Evolutionary conservation across 495 filamentous ascomycete species (phyloP).

Genomic region (Penicillium lagena): DNA sequence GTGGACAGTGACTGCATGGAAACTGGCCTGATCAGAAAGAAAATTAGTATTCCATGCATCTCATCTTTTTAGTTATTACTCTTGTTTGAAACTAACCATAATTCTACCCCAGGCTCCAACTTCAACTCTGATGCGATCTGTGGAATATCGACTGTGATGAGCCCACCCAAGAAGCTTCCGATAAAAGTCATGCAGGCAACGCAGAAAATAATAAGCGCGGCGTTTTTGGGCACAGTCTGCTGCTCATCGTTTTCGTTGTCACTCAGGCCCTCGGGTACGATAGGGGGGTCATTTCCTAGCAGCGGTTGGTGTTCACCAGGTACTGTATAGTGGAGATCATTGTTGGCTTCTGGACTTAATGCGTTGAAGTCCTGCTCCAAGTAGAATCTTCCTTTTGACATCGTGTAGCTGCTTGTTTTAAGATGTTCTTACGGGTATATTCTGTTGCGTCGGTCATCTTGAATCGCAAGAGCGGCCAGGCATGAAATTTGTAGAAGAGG

Average conservation of each 20-base stretch:
- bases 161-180: neutral
- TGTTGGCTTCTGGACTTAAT: slow-evolving; percentile 3
- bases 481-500: no score
- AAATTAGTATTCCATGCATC: neutral
- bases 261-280: no score
- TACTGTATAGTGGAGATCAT: neutral
- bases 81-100: slow-evolving; percentile 27
- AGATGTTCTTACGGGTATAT: no score
- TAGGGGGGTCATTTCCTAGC: neutral
- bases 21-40: slow-evolving; percentile 24
- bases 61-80: neutral
- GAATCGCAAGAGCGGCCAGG: no score
- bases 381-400: neutral
- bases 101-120: slow-evolving; percentile 20
- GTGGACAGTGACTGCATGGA: slow-evolving; percentile 38
- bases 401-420: neutral
- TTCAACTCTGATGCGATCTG: slow-evolving; percentile 34
- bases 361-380: neutral
- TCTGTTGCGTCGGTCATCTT: no score
- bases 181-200: neutral
- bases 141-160: slow-evolving; percentile 37
- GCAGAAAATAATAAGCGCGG: neutral
- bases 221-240: neutral
- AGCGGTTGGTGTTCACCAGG: slow-evolving; percentile 2
- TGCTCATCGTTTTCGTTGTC: no score